Percentiles rank a stretch among this genome's conserved stretches.
These are phyloP conservation scores for Skeletonema costatum DNA, from an alignment of 108 stramenopile species.

Conservation along the genomic window DNA sequence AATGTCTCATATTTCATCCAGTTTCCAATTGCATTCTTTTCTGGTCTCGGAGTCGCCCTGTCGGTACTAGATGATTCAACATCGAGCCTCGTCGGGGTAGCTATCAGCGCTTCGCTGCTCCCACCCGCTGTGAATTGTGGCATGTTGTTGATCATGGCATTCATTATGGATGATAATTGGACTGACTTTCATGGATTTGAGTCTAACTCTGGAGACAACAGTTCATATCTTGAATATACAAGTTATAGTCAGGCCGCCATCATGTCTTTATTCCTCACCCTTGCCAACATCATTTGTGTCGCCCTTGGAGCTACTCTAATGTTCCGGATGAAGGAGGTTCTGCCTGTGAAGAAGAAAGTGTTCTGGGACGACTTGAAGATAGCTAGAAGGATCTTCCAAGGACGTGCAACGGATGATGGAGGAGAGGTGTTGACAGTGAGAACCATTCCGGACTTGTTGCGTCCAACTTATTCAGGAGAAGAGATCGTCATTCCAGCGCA, in stretches of 20 bases:
- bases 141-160: constrained; percentile 6
- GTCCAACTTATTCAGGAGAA: background rate
- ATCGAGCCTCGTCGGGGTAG: constrained; percentile 83
- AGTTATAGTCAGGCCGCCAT: background rate
- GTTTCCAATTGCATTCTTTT: constrained; percentile 80
- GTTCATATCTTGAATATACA: background rate
- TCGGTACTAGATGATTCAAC: constrained; percentile 75
- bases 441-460: background rate
- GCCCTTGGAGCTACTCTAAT: constrained; percentile 16
- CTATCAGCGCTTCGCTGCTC: constrained; percentile 78
- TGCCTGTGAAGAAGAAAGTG: constrained; percentile 36
- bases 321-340: constrained; percentile 35
- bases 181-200: background rate
- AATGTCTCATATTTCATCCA: constrained; percentile 33
- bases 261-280: constrained; percentile 21
- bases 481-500: background rate
- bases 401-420: constrained; percentile 3
- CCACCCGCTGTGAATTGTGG: constrained; percentile 75
- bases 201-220: background rate
- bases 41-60: constrained; percentile 90
- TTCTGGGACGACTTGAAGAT: constrained; percentile 37
- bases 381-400: constrained; percentile 31
- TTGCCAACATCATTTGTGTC: constrained; percentile 22
- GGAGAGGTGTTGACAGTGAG: background rate
- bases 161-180: background rate